Evolutionary conservation across 768 basidiomycete species (phyloP).

Genomic region (Serendipita sp.): DNA sequence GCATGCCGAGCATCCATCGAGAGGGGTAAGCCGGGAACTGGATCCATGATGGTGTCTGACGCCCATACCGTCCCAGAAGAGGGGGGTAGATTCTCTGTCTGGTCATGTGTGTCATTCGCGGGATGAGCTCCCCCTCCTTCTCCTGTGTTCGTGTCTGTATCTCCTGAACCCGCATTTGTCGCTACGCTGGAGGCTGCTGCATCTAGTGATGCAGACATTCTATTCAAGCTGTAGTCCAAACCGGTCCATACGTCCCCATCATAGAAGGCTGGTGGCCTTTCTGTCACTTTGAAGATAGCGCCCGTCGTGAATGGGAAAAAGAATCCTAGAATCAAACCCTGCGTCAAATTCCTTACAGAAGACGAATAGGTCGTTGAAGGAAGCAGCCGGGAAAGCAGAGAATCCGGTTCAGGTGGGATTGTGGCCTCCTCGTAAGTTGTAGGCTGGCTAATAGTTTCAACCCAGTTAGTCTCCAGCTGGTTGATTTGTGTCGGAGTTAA

Average conservation of each 20-base stretch:
- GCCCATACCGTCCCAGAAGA: too few species aligned
- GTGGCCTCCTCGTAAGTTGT: background rate
- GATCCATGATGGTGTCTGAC: background rate
- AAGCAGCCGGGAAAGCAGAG: background rate
- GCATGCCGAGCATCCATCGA: background rate
- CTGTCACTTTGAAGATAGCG: background rate
- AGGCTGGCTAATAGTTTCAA: conserved; percentile 1
- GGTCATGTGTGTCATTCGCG: background rate
- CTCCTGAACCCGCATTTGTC: background rate
- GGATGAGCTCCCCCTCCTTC: background rate
- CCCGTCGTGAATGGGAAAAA: background rate
- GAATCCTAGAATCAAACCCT: background rate
- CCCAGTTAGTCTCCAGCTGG: background rate
- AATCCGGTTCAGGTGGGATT: background rate
- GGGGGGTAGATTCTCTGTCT: background rate
- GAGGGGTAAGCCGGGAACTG: background rate
- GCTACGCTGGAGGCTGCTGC: background rate
- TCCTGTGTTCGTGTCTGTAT: background rate
- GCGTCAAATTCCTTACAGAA: background rate
- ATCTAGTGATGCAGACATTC: too few species aligned
- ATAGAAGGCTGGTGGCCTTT: background rate
- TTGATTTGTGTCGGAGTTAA: background rate
- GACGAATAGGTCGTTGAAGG: background rate
- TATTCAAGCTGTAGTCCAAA: background rate
- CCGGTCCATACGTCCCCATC: background rate